Conservation (phyloP, 768 basidiomycete species). For the Naganishia randhawae region DNA sequence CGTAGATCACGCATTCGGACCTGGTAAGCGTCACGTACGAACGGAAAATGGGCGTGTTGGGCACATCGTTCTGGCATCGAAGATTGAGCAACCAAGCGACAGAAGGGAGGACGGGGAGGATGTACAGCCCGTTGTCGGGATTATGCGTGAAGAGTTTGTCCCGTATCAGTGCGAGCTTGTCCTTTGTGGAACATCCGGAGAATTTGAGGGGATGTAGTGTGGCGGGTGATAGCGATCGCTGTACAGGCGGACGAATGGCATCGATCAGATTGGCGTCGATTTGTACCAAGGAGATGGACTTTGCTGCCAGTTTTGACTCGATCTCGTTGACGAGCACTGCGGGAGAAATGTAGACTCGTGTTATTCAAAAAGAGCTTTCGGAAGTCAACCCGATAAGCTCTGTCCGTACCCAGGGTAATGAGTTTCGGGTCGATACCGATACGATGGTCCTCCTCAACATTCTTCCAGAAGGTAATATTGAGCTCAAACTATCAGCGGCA, state of each 20-base stretch:
- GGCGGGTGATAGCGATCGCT: background rate
- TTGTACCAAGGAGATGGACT: constrained; percentile 34
- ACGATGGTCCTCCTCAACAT: constrained; percentile 35
- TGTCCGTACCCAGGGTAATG: constrained; percentile 20
- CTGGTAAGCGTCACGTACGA: constrained; percentile 74
- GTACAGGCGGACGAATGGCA: constrained; percentile 28
- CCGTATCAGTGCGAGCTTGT: constrained; percentile 69
- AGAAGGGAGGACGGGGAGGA: constrained; percentile 57
- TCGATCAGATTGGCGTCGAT: constrained; percentile 42
- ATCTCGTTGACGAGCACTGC: constrained; percentile 11
- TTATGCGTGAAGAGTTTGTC: constrained; percentile 31
- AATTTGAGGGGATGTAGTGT: constrained; percentile 63
- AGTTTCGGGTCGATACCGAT: constrained; percentile 47
- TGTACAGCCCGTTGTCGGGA: constrained; percentile 55
- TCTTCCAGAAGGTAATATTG: constrained; percentile 25
- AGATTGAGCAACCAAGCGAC: constrained; percentile 85
- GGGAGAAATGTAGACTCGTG: background rate
- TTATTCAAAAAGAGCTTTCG: background rate
- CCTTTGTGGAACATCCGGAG: constrained; percentile 57
- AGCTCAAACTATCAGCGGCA: background rate
- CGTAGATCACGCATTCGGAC: constrained; percentile 63
- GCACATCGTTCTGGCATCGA: constrained; percentile 76
- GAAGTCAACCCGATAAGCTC: constrained; percentile 31
- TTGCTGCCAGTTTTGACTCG: constrained; percentile 6
- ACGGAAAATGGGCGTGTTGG: constrained; percentile 87